Percentiles rank a stretch among this genome's conserved stretches.
These are phyloP conservation scores for Beauveria sp. DNA, from an alignment of 2,329 filamentous ascomycete genomes.

Conservation along the genomic window DNA sequence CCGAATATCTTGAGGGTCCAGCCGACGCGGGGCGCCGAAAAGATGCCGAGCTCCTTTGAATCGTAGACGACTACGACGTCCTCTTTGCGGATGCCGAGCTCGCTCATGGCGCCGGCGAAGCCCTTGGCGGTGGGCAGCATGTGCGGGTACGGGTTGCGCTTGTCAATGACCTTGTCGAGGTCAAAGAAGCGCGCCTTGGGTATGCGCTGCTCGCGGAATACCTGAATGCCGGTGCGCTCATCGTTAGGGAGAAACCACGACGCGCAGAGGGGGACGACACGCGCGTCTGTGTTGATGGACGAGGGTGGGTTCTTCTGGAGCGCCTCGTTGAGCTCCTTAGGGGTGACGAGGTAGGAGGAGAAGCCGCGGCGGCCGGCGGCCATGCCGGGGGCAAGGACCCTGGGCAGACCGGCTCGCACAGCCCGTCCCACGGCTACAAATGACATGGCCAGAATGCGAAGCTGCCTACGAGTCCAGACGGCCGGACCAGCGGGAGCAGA, in stretches of 20 bases:
- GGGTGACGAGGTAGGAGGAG: conserved; percentile 79
- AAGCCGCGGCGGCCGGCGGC: conserved; percentile 36
- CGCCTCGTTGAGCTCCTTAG: conserved; percentile 71
- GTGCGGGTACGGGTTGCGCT: conserved; percentile 82
- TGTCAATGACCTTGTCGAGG: conserved; percentile 84
- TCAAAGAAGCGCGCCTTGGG: conserved; percentile 93
- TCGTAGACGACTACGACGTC: conserved; percentile 95
- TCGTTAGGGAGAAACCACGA: conserved; percentile 97
- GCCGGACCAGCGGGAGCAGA: conserved; percentile 11
- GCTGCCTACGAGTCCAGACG: background rate
- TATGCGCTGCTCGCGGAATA: conserved; percentile 76
- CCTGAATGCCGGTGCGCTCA: conserved; percentile 68
- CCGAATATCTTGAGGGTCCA: conserved; percentile 93
- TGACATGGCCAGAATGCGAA: conserved; percentile 29
- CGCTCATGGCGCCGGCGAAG: conserved; percentile 83
- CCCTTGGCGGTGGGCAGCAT: conserved; percentile 81
- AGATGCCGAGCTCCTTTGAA: conserved; percentile 81
- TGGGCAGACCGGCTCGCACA: conserved; percentile 31
- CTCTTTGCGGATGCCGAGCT: conserved; percentile 76
- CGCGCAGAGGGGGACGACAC: conserved; percentile 83
- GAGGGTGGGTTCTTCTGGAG: conserved; percentile 75
- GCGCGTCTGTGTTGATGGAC: conserved; percentile 71
- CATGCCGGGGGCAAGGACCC: conserved; percentile 24
- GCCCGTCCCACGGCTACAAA: conserved; percentile 35
- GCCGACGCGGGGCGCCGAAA: conserved; percentile 85